Base-by-base conservation (phyloP, 163 green algal species). In the Smithsoniella earleae region DNA sequence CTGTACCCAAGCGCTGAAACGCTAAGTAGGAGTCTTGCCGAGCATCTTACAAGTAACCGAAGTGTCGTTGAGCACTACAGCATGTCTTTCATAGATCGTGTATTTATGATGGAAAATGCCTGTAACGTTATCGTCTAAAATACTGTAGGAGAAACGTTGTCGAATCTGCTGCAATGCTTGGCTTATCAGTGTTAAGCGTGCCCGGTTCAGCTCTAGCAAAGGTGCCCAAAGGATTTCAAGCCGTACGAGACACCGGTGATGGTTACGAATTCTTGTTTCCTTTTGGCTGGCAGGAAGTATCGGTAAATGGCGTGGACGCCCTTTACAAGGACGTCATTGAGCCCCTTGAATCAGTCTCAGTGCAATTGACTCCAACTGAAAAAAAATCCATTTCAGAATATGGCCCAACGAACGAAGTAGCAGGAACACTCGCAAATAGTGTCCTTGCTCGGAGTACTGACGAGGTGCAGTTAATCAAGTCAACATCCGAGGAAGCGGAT, bases 291-390 rank as follows among this genome's bases (percentile, higher is more conserved):
- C 90, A 96, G 79, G 88, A 96, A 78, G 89, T 99, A 52, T 75
- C 77, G 0, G 89, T 99, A 20, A 82, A 88, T 0, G 94, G 94
- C 27, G 86, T 90, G 64, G 93, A 98, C 62, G 79, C 95, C 1
- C 88, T 97, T 16, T 98, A 88, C 82, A 81, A 84, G 81, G 94
- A 99, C 74, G 82, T 99, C 20, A 95, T 99, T 49, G 94, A 99
- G 90, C 94, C 94, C 8, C 85, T 99, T 40, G 94, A 99, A 84
- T 89, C 64, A 28, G 89, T 97, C 6, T 91, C 81, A 73, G 90
- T 99, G 2, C 93, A 84, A 46, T 79, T 97, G 62, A 87, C 89
- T 30, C 76, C 82, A 37, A 96, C 93, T 3, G 85, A 96, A 55
- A 96, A 92, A 78, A 63, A 79, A 4, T 84, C 84, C 37, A 84